Evolutionary conservation across 495 filamentous ascomycete species (phyloP), one percentile per base, ranked within the genome.

Genomic region (Aspergillus taichungensis): DNA sequence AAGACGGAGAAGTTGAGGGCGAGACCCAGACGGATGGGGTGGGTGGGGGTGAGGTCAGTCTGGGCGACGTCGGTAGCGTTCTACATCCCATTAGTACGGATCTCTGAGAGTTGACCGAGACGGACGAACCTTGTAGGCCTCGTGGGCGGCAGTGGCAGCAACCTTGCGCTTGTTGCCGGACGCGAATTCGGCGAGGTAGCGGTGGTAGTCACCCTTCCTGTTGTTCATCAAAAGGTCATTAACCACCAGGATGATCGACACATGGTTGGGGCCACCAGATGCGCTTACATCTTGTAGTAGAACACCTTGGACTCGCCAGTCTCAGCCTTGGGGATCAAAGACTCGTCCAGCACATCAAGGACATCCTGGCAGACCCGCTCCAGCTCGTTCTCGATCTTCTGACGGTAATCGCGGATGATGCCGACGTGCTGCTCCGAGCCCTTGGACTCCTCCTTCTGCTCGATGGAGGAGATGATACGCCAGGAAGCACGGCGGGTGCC

Each of bases 181-280:
- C 46, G 92, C 94, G 68, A 98, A 98, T 75, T 98, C 92, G 61
- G 92, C 92, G 51, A 98, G 83, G 74, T 98, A 98, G 64, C 92
- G 94, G 78, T 98, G 91, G 75, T 98, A 98, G 64, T 98, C 92
- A 72, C 92, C 92, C 86, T 97, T 98, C 92, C 92, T 98, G 56
- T 66, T 98, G 56, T 66, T 60, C 52, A 28, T 35, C 30, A 34
- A 54, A 46, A 43, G 24, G 37, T 44, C 14, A 38, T 56, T 45
- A 59, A 43, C 12, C 44, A 33, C 44, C 29, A 30, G 34, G 8
- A 24, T 14, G 10, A 14, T 11, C 28, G 6, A 10, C n/a, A 11
- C 29, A 4, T 44, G 12, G 13, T 30, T 10, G 30, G 34, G 30
- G 27, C 28, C 13, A 12, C 4, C 11, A 40, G 18, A 24, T 18